These are phyloP conservation scores for Macadamia tetraphylla DNA, from an alignment of 164 flowering plant species.

Conservation along the genomic window DNA sequence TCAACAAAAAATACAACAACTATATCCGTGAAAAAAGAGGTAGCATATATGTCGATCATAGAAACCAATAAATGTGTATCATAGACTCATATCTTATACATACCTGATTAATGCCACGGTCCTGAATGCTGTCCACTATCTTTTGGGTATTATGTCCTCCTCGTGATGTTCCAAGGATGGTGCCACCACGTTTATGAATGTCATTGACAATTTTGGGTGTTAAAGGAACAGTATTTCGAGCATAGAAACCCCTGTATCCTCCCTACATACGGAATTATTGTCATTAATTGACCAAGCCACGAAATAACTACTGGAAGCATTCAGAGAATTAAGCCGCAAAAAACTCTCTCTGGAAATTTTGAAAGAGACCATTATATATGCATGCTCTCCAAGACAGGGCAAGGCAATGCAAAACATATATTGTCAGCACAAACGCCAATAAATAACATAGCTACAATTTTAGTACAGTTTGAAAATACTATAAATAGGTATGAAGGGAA, in stretches of 20 bases:
- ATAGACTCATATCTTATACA: background rate
- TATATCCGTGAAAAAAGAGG: no score
- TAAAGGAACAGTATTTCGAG: slow-evolving; percentile 61
- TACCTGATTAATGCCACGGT: slow-evolving; percentile 94
- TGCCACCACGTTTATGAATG: slow-evolving; percentile 96
- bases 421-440: background rate
- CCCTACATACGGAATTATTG: slow-evolving; percentile 47
- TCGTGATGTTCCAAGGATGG: slow-evolving; percentile 84
- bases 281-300: slow-evolving; percentile 5
- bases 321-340: background rate
- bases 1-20: background rate
- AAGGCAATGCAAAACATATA: background rate
- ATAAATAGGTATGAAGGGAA: no score
- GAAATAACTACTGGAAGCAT: slow-evolving; percentile 1
- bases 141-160: slow-evolving; percentile 85
- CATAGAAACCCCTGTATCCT: slow-evolving; percentile 88
- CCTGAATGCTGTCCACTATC: slow-evolving; percentile 94
- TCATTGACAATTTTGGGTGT: slow-evolving; percentile 79
- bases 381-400: no score
- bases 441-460: background rate
- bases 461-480: no score
- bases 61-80: background rate
- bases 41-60: background rate
- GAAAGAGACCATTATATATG: background rate
- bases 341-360: background rate